phyloP scores from a whole-genome alignment of 2,329 filamentous ascomycete genomes.

The Colletotrichum scovillei region DNA sequence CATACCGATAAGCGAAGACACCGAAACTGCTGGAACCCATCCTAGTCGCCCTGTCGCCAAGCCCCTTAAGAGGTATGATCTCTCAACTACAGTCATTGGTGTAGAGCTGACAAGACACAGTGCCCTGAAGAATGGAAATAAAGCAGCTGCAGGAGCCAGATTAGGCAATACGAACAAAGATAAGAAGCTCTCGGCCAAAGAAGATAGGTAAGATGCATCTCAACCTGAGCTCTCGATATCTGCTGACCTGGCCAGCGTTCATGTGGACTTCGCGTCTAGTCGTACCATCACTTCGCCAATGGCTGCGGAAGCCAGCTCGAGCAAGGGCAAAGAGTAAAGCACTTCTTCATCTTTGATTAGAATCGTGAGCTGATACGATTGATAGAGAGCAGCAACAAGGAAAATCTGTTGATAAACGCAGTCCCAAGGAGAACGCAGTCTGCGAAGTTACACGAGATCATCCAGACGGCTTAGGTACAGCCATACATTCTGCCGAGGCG shows the following conservation, averaged over 20 bases:
- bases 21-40: background rate
- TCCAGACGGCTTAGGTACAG: background rate
- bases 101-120: background rate
- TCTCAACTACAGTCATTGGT: background rate
- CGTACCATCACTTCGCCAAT: slow-evolving; percentile 9
- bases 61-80: slow-evolving; percentile 10
- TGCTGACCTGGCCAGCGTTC: background rate
- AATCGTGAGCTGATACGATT: background rate
- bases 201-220: background rate
- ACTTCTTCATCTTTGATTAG: background rate
- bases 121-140: slow-evolving; percentile 14
- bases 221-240: background rate
- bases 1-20: background rate
- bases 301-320: slow-evolving; percentile 1
- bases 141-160: background rate
- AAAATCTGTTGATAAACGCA: background rate
- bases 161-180: background rate
- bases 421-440: background rate
- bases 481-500: background rate
- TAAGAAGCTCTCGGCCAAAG: no score
- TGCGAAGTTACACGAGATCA: background rate
- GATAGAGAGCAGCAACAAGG: background rate
- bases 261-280: background rate
- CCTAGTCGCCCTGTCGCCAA: background rate
- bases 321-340: background rate